Evolutionary conservation across 805 yeast genomes (phyloP), one percentile per base, ranked within the genome.

Genomic region (Metschnikowia gruessii): DNA sequence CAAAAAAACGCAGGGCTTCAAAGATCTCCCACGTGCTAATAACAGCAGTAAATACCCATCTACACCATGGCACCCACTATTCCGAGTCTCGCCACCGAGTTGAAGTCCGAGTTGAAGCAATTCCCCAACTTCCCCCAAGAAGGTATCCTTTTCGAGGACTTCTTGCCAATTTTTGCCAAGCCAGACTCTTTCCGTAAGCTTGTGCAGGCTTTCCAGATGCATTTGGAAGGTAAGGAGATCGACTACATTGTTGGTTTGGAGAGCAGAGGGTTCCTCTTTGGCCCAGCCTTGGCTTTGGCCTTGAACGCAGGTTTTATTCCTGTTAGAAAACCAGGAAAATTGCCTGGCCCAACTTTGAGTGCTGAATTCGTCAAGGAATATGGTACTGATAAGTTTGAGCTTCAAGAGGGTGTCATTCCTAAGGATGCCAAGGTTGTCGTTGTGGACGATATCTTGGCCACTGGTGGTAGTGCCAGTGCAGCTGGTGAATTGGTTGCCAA

Each of bases 391-490:
- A 78, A 72, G 43, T 89, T 94, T 63, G 96, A 90, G 66, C 82
- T 94, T 69, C 99, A 94, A 74, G 74, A 76, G 53, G 91, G 79
- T 46, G 81, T 92, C 31, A 81, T 94, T 55, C 85, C 88, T 54
- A 76, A 77, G 52, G 95, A 92, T 32, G 79, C 95, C 40, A 86
- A 78, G 48, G 94, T 94, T 24, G 72, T 92, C 32, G 78, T 94
- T 54, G 95, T 94, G 32, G 99, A 94, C 68, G 99, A 94, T 63
- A 90, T 94, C 60, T 85, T 94, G 64, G 99, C 99, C 41, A 94
- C 99, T 32, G 98, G 98, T 52, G 99, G 99, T 33, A 85, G 95
- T 57, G 99, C 99, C 21, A 70, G 72, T 46, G 97, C 95, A 49
- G 98, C 98, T 35, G 97, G 96, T 49, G 85, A 88, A 61, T 77